Evolutionary conservation across 805 yeast genomes (phyloP).

Genomic region (Pichia membranifaciens): DNA sequence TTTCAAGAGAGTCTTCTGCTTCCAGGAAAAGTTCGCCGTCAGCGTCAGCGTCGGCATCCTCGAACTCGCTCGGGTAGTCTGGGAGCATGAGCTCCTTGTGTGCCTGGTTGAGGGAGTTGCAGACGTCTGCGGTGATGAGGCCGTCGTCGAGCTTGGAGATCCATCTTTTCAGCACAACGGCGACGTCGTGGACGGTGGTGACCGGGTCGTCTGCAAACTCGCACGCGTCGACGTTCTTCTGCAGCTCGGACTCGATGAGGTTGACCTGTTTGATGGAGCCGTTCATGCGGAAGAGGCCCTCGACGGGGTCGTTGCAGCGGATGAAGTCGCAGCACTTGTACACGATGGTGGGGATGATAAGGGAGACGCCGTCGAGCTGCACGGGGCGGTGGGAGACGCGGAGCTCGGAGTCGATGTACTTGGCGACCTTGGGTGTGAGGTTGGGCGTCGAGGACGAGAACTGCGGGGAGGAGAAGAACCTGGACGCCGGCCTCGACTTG

Average conservation of each 20-base stretch:
- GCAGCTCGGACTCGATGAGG: constrained; percentile 24
- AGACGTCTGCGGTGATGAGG: constrained; percentile 24
- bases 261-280: constrained; percentile 32
- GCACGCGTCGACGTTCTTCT: constrained; percentile 19
- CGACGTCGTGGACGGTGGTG: constrained; percentile 30
- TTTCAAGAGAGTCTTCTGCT: neutral
- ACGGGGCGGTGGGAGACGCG: constrained; percentile 16
- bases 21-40: neutral
- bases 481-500: constrained; percentile 1
- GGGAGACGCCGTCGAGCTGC: constrained; percentile 6
- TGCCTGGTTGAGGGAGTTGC: constrained; percentile 4
- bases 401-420: constrained; percentile 21
- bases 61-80: constrained; percentile 10
- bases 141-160: constrained; percentile 28
- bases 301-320: constrained; percentile 20
- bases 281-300: constrained; percentile 35
- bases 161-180: constrained; percentile 34
- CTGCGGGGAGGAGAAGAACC: constrained; percentile 10
- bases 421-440: constrained; percentile 5
- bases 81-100: neutral
- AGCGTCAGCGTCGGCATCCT: constrained; percentile 1
- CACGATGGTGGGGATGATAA: constrained; percentile 27
- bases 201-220: constrained; percentile 15
- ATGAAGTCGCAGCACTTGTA: constrained; percentile 30
- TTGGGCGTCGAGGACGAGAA: constrained; percentile 12